Base-by-base conservation (phyloP, 176 grass and related monocot genomes). In the Rhipidocladum racemiflorum region DNA sequence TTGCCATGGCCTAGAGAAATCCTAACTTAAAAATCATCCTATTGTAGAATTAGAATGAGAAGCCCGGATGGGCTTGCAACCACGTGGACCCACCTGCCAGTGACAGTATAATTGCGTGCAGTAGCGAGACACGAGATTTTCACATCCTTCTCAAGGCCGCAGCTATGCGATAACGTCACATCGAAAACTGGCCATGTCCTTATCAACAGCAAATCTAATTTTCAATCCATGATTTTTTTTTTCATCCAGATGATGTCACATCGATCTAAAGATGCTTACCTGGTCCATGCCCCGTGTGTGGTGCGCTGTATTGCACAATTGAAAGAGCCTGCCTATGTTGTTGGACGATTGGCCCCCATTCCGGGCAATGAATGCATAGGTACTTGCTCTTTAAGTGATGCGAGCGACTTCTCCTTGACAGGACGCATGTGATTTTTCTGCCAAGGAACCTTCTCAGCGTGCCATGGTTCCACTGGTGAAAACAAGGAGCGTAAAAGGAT, bases 251-350 rank as follows among this genome's bases (percentile, higher is more conserved):
- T 14, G 35, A 68, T 76, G 60, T 42, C 55, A 25, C 51, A 21
- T 71, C 36, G 55, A 54, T 60, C 39, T 71, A 40, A 82, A 51
- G 81, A 72, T 36, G 68, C 21, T 61, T 40, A 55, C 36, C n/a
- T 80, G 84, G 76, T 80, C 84, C 84, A 78, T 61, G 67, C 10
- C 39, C 40, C 21, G 39, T 64, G 78, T 55, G 66, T 71, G 15
- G 32, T 24, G 38, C 59, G 16, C 42, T 69, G 70, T 36, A 40
- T 68, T 68, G 61, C 78, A 57, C 40, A 65, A 87, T 87, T 82
- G 51, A 87, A 87, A 68, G 78, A 87, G 85, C 78, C 72, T 81
- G 51, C 85, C 50, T 57, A 82, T 82, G 62, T 69, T 76, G 78
- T 82, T 87, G 85, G 69, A 57, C 60, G 24, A 60, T 24, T 65